phyloP scores from a whole-genome alignment of 192 early-diverging fungal genomes.

The Podila verticillata region DNA sequence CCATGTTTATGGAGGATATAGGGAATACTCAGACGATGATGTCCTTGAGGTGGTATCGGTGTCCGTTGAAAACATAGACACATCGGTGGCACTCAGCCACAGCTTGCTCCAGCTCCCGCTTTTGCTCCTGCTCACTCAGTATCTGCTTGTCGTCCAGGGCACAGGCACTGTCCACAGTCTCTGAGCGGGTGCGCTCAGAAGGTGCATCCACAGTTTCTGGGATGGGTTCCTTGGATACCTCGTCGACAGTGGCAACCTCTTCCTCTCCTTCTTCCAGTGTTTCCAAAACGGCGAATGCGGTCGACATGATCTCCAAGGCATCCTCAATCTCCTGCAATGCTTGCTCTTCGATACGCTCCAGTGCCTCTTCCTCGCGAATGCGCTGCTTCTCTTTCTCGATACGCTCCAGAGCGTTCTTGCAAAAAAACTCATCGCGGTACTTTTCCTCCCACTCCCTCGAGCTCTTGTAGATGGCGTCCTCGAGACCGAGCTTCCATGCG shows the following conservation, averaged over 20 bases:
- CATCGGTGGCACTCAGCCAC: neutral
- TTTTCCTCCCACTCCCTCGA: slow-evolving; percentile 24
- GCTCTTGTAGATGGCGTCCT: slow-evolving; percentile 6
- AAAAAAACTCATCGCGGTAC: slow-evolving; percentile 5
- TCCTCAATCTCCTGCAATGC: neutral
- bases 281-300: neutral
- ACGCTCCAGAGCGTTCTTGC: neutral
- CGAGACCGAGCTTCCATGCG: slow-evolving; percentile 28
- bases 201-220: neutral
- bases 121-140: neutral
- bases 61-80: slow-evolving; percentile 30
- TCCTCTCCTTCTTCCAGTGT: too few species aligned
- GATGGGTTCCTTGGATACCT: neutral
- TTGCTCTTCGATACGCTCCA: neutral
- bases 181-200: neutral
- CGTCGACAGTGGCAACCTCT: neutral
- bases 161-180: neutral
- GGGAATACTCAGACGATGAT: neutral
- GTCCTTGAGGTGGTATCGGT: slow-evolving; percentile 13
- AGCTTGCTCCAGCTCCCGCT: neutral
- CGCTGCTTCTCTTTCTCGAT: neutral
- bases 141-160: neutral
- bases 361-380: neutral
- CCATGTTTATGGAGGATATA: neutral
- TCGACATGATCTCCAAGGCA: neutral